Evolutionary conservation across 805 yeast genomes (phyloP), one percentile per base, ranked within the genome.

Genomic region (Candida krabiensis): DNA sequence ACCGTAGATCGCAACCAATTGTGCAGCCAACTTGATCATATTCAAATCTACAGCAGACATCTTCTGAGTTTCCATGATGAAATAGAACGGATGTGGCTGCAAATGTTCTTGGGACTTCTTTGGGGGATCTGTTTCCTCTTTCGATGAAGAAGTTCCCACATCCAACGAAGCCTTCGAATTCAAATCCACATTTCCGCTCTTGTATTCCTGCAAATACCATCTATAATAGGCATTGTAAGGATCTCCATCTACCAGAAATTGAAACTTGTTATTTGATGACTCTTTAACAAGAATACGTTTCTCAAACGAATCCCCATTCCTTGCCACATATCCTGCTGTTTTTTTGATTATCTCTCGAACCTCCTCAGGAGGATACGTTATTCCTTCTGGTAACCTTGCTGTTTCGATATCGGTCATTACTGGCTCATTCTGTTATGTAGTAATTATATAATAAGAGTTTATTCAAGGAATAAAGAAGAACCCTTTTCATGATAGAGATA

Each of bases 241-340:
- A 58, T 84, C 77, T 2, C 61, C 66, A 1, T 67, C 69, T 14
- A 68, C 57, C 5, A 89, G 58, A 52, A 90, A 90, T n/a, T 73
- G 64, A 58, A 88, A 86, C 53, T 79, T 77, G 21, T 69, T 67
- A 35, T 71, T 71, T 5, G 63, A 56, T 12, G 65, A 58, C 45
- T 80, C 79, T 25, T 63, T 66, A 25, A 61, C 61, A 13, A 63
- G 61, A 40, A 86, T 71, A 34, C 83, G 65, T 8, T 66, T 64
- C 50, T 82, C 93, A 60, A 87, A 86, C 2, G 73, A 64, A 1
- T 57, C 51, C 0, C 96, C 96, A 53, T 86, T 84, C 44, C 83
- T 69, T 19, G 63, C 49, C 5, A 89, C 87, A 52, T 83, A 86
- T 3, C 67, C 75, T 0, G 83, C 88, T 0, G 96, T 85, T 53